These are phyloP conservation scores for Bacidia rubella DNA, from an alignment of 495 filamentous ascomycete genomes.

Conservation along the genomic window DNA sequence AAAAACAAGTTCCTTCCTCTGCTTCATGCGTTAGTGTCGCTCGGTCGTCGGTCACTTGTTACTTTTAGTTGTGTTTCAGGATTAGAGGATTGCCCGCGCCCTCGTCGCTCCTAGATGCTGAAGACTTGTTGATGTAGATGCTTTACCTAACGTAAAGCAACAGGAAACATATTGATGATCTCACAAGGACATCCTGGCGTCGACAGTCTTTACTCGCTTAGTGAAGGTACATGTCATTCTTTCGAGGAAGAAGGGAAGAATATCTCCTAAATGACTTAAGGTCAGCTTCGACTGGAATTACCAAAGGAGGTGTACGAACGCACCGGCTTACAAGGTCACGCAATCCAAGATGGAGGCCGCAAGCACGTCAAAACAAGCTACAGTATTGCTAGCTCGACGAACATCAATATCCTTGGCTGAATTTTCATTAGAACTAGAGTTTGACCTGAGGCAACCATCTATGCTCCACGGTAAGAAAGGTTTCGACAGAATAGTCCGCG, in stretches of 20 bases:
- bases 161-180: constrained; percentile 82
- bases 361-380: constrained; percentile 50
- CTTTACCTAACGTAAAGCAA: neutral
- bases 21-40: too few species aligned
- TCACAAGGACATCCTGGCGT: constrained; percentile 71
- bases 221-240: constrained; percentile 40
- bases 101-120: too few species aligned
- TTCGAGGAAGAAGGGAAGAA: neutral
- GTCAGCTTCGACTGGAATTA: constrained; percentile 60
- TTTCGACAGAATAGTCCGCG: constrained; percentile 74
- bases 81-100: too few species aligned
- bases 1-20: too few species aligned
- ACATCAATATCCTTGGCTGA: neutral
- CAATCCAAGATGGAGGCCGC: constrained; percentile 42
- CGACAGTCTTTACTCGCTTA: constrained; percentile 65
- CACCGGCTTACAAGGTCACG: constrained; percentile 67
- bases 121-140: neutral
- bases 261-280: constrained; percentile 24
- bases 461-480: constrained; percentile 89
- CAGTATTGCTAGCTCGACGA: constrained; percentile 22
- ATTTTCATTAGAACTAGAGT: constrained; percentile 51
- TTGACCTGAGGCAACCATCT: constrained; percentile 62
- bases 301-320: constrained; percentile 77
- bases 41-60: too few species aligned
- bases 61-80: too few species aligned